phyloP scores from a whole-genome alignment of 1,139 yeast species.

The Kodamaea alishanica region DNA sequence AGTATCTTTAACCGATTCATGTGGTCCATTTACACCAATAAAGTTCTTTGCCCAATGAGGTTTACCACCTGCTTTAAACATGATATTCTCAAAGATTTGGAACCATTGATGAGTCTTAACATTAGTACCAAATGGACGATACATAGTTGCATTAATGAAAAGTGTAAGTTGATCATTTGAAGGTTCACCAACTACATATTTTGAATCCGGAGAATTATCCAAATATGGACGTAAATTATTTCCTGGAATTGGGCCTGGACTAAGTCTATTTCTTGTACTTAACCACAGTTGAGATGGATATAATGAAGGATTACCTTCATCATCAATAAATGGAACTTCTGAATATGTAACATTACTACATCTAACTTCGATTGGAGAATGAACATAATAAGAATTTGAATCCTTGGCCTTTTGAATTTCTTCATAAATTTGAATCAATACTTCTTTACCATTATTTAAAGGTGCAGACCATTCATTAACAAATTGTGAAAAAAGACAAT shows the following conservation, averaged over 20 bases:
- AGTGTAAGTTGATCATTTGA: conserved; percentile 79
- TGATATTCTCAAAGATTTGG: conserved; percentile 71
- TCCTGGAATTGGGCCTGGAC: conserved; percentile 77
- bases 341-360: conserved; percentile 78
- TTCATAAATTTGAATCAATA: conserved; percentile 59
- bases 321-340: conserved; percentile 37
- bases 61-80: conserved; percentile 78
- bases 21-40: conserved; percentile 54
- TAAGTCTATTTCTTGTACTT: conserved; percentile 31
- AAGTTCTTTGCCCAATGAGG: conserved; percentile 99
- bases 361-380: conserved; percentile 93
- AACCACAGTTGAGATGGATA: conserved; percentile 44
- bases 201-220: conserved; percentile 70
- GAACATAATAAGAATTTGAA: conserved; percentile 69
- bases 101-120: conserved; percentile 82
- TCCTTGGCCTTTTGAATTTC: conserved; percentile 60
- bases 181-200: conserved; percentile 49
- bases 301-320: conserved; percentile 43
- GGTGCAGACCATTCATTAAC: conserved; percentile 98
- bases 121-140: conserved; percentile 79
- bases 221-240: conserved; percentile 76
- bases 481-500: conserved; percentile 88
- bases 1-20: conserved; percentile 37
- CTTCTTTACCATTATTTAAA: conserved; percentile 67
- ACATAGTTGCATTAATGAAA: conserved; percentile 91